Percentiles rank a stretch among this genome's conserved stretches.
phyloP scores from a whole-genome alignment of 164 flowering plant species.

The Magnolia sinica region DNA sequence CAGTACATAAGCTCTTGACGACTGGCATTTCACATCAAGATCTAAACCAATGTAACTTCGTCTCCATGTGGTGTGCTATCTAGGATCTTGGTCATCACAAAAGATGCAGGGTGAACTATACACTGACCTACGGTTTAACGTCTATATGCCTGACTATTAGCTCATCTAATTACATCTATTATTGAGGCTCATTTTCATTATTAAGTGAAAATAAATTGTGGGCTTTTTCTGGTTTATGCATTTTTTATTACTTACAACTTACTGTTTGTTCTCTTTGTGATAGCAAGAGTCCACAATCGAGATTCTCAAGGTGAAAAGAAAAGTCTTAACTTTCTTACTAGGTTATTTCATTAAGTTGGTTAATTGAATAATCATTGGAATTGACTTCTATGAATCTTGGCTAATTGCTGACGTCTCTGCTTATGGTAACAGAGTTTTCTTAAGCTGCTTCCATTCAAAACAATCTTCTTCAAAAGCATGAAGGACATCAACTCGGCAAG shows the following conservation, averaged over 20 bases:
- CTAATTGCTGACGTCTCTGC: constrained; percentile 16
- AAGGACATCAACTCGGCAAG: constrained; percentile 10
- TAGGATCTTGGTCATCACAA: neutral
- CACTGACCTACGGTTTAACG: no score
- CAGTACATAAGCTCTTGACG: no score
- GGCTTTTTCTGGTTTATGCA: neutral
- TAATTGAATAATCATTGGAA: constrained; percentile 15
- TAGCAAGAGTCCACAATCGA: constrained; percentile 18
- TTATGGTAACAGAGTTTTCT: constrained; percentile 10
- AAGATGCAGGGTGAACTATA: no score
- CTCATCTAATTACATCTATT: no score
- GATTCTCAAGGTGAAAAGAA: constrained; percentile 20
- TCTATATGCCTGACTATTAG: no score
- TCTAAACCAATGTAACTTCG: no score
- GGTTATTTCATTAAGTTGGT: neutral
- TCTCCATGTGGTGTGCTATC: neutral
- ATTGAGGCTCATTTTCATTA: neutral
- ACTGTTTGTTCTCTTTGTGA: neutral
- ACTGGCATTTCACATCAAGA: no score
- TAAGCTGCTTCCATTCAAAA: constrained; percentile 15
- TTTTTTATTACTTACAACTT: neutral
- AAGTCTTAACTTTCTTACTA: neutral
- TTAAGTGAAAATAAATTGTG: neutral
- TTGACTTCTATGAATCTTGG: constrained; percentile 26
- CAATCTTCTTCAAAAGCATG: constrained; percentile 23